Base-by-base conservation (phyloP, 2,329 filamentous ascomycete species). In the Ceratocystis variospora region DNA sequence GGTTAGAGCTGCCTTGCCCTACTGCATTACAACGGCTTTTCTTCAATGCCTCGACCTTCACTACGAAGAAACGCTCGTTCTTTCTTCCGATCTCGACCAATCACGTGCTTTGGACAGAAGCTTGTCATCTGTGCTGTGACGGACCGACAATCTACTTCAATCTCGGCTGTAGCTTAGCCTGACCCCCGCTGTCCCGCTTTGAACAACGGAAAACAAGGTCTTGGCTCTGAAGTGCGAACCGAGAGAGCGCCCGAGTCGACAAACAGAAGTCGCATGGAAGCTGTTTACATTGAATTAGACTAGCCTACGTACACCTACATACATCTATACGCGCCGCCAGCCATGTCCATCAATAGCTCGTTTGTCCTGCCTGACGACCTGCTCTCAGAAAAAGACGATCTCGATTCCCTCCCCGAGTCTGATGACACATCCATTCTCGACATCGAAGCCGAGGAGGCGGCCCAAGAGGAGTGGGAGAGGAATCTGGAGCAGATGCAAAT, bases 401-500 rank as follows among this genome's bases (percentile, higher is more conserved):
- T 87, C 71, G 83, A 85, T 73, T 86, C 84, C 65, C 79, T 88
- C 25, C 84, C 85, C 25, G 78, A 81, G 61, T 81, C 81, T 19
- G 83, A 79, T 69, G 64, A 66, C 17, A 76, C 78, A 68, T 76
- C 77, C 61, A 76, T 77, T 55, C 70, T 76, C 65, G 79, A 79
- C 70, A 79, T 78, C 41, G 84, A 87, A 62, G 79, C 81, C 68
- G 80, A 87, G 68, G 90, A 88, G 48, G 93, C 97, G 74, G 94
- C 94, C 8, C 93, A 99, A 76, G 83, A 84, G 68, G 93, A 99
- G 77, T 99, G 94, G 94, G 88, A 93, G 72, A 89, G 92, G 72
- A 96, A 89, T 72, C 78, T 99, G 69, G 90, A 96, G 76, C 94
- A 99, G 77, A 78, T 99, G 68, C 91, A 99, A 78, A 80, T 97